These are phyloP conservation scores for Penicillium canescens DNA, from an alignment of 495 filamentous ascomycete species.

Conservation along the genomic window DNA sequence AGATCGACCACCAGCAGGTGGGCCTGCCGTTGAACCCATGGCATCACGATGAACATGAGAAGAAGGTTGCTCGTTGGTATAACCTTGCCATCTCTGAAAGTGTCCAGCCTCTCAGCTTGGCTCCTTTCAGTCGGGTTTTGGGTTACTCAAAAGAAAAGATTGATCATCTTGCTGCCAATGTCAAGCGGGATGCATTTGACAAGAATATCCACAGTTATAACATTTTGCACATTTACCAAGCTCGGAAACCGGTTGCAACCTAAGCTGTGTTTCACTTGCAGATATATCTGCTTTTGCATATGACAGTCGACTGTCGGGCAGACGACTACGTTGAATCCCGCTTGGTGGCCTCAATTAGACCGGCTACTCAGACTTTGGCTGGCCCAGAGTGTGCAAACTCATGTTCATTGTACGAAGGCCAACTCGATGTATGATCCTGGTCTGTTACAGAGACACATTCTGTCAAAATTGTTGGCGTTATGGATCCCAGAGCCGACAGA, in stretches of 20 bases:
- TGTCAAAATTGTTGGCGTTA: neutral
- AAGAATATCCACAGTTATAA: conserved; percentile 71
- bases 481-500: neutral
- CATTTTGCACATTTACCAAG: conserved; percentile 61
- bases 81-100: conserved; percentile 73
- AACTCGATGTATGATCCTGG: neutral
- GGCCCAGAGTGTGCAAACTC: neutral
- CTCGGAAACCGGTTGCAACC: conserved; percentile 36
- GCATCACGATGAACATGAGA: conserved; percentile 67
- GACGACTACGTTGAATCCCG: too few species aligned
- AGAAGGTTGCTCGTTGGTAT: conserved; percentile 81
- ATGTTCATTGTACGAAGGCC: neutral
- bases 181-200: conserved; percentile 68
- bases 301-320: neutral
- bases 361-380: neutral
- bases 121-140: conserved; percentile 68
- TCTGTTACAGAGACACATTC: neutral
- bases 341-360: neutral
- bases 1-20: conserved; percentile 75
- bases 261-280: conserved; percentile 1
- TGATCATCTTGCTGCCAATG: conserved; percentile 57
- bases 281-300: neutral
- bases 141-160: conserved; percentile 69
- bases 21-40: conserved; percentile 77
- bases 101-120: conserved; percentile 72